Evolutionary conservation across 2,329 filamentous ascomycete genomes (phyloP), one percentile per base, ranked within the genome.

Genomic region (Colletotrichum spaethianum): DNA sequence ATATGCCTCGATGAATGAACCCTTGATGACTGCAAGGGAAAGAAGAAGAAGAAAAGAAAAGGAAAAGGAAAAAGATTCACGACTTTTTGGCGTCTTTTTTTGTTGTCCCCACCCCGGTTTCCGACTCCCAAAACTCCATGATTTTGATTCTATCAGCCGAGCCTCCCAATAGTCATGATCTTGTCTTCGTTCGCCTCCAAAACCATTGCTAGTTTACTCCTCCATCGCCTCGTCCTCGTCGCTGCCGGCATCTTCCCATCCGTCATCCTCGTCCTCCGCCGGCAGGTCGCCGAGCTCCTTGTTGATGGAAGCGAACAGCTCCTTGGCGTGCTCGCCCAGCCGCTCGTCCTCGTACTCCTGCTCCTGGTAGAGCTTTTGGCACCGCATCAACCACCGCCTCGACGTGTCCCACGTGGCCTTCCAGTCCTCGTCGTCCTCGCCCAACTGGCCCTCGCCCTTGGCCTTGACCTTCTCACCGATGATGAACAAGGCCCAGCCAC

Each of bases 401-500:
- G 94, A 93, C 20, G 93, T 92, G 67, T 90, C 90, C 87, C 94
- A 91, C 6, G 91, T 88, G 1, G 88, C 85, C 75, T 88, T 88
- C 83, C 90, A 90, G 59, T 86, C 85, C 57, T 90, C 86, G 48
- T 85, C 85, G 67, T 77, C 75, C 65, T 78, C 77, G 46, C 36
- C 23, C 74, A 74, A 80, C 72, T 74, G 73, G 31, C 73, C 75
- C 14, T 67, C 64, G 26, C 48, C 63, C 33, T 67, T 74, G 74
- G 82, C 82, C 76, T 87, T 89, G 77, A 90, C 85, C 86, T 92
- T 93, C 80, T 93, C 89, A 14, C 93, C 93, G 74, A 93, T 86
- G 70, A 98, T 88, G 80, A 94, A 94, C 75, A 97, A 87, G 77
- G 94, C 95, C 94, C 96, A 98, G 4, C 96, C 97, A 53, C 96